Conservation (phyloP, 1,139 yeast species). For the Diutina mesorugosa region DNA sequence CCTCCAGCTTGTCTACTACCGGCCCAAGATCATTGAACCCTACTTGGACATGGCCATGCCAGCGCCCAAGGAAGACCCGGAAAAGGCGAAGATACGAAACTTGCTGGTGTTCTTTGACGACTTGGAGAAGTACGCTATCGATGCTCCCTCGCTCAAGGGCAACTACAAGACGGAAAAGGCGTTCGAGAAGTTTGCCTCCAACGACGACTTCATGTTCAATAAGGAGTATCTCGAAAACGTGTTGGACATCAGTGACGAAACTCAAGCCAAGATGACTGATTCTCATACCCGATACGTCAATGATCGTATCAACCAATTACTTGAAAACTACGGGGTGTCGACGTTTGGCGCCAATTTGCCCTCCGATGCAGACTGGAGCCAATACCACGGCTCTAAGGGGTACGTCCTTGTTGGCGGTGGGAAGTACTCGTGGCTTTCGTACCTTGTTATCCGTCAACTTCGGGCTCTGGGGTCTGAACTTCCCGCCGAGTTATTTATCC, state of each 20-base stretch:
- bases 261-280: constrained; percentile 17
- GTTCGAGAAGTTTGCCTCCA: constrained; percentile 9
- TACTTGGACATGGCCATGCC: not conserved
- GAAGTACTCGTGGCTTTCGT: constrained; percentile 30
- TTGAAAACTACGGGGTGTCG: constrained; percentile 16
- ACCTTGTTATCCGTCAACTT: constrained; percentile 28
- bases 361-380: constrained; percentile 23
- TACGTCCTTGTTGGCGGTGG: constrained; percentile 35
- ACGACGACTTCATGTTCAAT: constrained; percentile 17
- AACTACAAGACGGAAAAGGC: constrained; percentile 21
- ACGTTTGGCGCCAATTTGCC: constrained; percentile 27
- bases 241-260: constrained; percentile 22
- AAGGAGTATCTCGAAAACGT: constrained; percentile 27
- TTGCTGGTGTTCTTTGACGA: constrained; percentile 4
- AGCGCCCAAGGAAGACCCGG: not conserved
- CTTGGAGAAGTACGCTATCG: constrained; percentile 5
- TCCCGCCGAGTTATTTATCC: constrained; percentile 39
- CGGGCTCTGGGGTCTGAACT: constrained; percentile 25
- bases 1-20: not conserved
- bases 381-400: constrained; percentile 23
- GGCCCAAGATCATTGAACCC: not conserved
- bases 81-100: not conserved
- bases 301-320: constrained; percentile 17
- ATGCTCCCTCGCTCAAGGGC: constrained; percentile 14
- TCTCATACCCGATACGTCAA: constrained; percentile 21